Base-by-base conservation (phyloP, 2,329 filamentous ascomycete species). In the Dactylella cylindrospora region DNA sequence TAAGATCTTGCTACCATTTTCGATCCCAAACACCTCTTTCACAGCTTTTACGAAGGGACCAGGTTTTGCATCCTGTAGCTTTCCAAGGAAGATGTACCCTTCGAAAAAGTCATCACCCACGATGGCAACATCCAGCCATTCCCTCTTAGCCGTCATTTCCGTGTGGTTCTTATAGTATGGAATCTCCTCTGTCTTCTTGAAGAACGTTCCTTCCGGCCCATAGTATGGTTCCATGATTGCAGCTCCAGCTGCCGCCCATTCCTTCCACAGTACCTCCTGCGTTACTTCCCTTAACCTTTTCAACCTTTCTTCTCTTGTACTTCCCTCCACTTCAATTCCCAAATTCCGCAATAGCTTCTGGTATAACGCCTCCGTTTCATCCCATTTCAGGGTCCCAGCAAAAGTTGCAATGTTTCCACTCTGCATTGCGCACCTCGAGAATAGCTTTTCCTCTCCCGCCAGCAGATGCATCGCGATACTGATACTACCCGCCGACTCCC, bases 91-190 rank as follows among this genome's bases (percentile, higher is more conserved):
- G 9, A 61, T 38, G 31, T 64, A 61, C 3, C 66, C 66, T 33
- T 68, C 66, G 43, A 59, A 68, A 36, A 67, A 66, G 20, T 66
- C 57, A 33, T 67, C 66, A 23, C 66, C 66, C 13, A 68, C 51
- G 20, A 67, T 64, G 32, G 65, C 31, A 23, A 52, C 54, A 19
- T 60, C 54, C 25, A 65, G n/a, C 61, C 61, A 65, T 0, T 40
- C 23, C 13, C 55, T 51, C 28, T 36, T 35, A 2, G 55, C 46
- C 19, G 55, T 47, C 15, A 61, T 13, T 3, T 25, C 32, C 2
- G 49, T 45, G 44, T 61, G 55, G 20, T 39, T 47, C 20, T 26
- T 40, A 33, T 53, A 53, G 12, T 13, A 29, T n/a, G 55, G 55
- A 4, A 41, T 13, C 22, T 22, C 22, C 2, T 28, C 36, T 17